Conservation (phyloP, 73 alveolate species). For the Paramecium caudatum region DNA sequence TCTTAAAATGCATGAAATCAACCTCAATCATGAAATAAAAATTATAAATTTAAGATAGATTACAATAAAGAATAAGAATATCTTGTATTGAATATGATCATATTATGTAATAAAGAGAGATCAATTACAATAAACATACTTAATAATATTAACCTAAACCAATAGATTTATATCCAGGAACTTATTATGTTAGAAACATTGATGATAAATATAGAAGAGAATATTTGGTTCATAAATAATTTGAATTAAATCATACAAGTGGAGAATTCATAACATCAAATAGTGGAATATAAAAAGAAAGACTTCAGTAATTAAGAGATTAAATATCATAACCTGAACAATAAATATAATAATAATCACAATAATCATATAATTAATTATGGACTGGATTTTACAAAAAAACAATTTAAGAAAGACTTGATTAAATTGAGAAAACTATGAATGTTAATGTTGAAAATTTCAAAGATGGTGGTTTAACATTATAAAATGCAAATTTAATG, state of each 20-base stretch:
- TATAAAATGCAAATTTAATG: constrained; percentile 94
- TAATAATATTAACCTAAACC: constrained; percentile 82
- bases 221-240: constrained; percentile 2
- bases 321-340: background rate
- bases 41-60: constrained; percentile 78
- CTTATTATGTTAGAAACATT: constrained; percentile 89
- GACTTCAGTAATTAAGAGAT: background rate
- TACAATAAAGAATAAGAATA: constrained; percentile 84
- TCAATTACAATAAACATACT: constrained; percentile 81
- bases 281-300: background rate
- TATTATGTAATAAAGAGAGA: constrained; percentile 87
- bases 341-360: background rate
- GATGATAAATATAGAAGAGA: constrained; percentile 94
- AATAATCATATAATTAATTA: constrained; percentile 26
- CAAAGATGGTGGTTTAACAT: constrained; percentile 91
- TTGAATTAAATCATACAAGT: background rate
- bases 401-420: constrained; percentile 70
- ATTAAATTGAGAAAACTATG: constrained; percentile 58
- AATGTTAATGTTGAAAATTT: constrained; percentile 61
- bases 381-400: constrained; percentile 78
- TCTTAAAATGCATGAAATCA: constrained; percentile 78
- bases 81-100: constrained; percentile 88
- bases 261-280: background rate
- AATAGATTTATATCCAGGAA: constrained; percentile 88
- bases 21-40: constrained; percentile 75